Percentiles rank a stretch among this genome's conserved stretches.
Evolutionary conservation across 106 monocot species (phyloP).

Genomic region (Apostasia ramifera): DNA sequence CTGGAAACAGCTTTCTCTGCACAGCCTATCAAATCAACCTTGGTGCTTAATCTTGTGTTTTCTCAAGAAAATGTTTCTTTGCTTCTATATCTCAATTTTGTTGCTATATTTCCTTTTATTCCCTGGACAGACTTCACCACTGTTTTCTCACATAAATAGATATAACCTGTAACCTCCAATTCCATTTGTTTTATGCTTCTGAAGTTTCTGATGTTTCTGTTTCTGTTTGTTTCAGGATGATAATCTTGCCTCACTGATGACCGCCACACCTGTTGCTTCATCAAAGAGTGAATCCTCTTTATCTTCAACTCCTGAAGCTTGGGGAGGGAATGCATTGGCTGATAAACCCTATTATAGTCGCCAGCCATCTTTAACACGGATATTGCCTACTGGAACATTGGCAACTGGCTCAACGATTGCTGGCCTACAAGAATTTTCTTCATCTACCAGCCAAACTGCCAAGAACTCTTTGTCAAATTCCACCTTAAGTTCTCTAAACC

Average conservation of each 20-base stretch:
- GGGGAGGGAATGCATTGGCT: constrained; percentile 45
- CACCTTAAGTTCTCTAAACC: constrained; percentile 24
- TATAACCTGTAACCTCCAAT: no score
- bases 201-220: not conserved
- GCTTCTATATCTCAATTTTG: no score
- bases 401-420: constrained; percentile 28
- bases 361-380: constrained; percentile 23
- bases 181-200: not conserved
- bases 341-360: constrained; percentile 34
- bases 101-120: no score
- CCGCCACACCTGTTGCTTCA: constrained; percentile 26
- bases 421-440: constrained; percentile 52
- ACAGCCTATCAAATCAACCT: no score
- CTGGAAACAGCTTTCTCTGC: no score
- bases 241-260: constrained; percentile 7
- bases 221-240: constrained; percentile 44
- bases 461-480: constrained; percentile 36
- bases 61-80: no score
- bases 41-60: no score
- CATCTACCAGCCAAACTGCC: constrained; percentile 11
- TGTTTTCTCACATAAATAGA: no score
- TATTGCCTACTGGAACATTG: constrained; percentile 28
- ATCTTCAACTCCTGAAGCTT: constrained; percentile 45
- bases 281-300: constrained; percentile 47
- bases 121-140: no score